Evolutionary conservation across 1,284 basidiomycete species (phyloP), one percentile per base, ranked within the genome.

Genomic region (Fomitopsis schrenkii): DNA sequence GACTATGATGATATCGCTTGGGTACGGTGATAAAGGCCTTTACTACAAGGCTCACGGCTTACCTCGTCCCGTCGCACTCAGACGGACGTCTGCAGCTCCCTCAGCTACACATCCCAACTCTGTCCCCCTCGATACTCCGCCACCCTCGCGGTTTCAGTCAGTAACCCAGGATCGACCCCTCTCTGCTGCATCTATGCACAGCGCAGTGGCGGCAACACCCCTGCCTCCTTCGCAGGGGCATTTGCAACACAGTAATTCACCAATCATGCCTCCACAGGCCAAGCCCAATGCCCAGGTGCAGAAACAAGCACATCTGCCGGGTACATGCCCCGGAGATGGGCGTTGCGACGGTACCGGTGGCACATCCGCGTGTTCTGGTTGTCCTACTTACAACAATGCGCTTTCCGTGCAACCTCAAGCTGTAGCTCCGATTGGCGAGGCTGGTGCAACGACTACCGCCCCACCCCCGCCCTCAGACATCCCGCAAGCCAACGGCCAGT

Each of bases 281-380:
- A 61, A 63, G 50, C 50, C 61, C 33, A 41, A 66, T 61, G 67
- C 71, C 19, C 70, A 75, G 40, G 61, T 70, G 56, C 73, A 71
- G 58, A 63, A 67, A 59, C 75, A 74, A 64, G 62, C 63, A 55
- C 62, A 63, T 50, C 56, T 59, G 38, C 44, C 62, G 6, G 62
- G 95, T 55, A 94, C 94, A 19, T 98, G 95, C 75, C 95, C 95
- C 6, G 95, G 95, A 62, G 95, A 96, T 76, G 95, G 95, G 42
- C 86, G 93, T 67, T 98, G 95, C 77, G 94, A 98, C 77, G 95
- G 95, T 64, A 94, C 93, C 35, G 95, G 95, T 68, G 95, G 95
- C 63, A 88, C 93, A 67, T 87, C 86, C 62, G 90, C 92, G 64
- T 98, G 95, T 74, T 86, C 90, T 66, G 95, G 95, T 48, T 97